Evolutionary conservation across 2,329 filamentous ascomycete genomes (phyloP).

Genomic region (Diaporthe citri): DNA sequence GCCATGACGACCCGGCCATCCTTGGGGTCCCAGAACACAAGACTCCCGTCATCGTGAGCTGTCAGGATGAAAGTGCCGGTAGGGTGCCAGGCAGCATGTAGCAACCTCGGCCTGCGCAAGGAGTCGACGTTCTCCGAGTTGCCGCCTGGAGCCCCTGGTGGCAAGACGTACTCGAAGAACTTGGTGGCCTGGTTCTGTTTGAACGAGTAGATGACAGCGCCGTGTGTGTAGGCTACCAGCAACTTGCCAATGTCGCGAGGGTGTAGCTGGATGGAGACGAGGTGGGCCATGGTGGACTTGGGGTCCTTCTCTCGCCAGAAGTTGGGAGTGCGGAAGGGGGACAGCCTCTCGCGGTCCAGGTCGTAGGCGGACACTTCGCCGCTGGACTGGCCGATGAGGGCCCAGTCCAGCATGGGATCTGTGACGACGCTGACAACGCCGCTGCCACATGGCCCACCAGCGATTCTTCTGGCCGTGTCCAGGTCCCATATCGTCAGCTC

Average conservation of each 20-base stretch:
- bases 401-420: slow-evolving; percentile 94
- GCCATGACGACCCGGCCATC: slow-evolving; percentile 88
- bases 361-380: slow-evolving; percentile 95
- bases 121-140: slow-evolving; percentile 73
- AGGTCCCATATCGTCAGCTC: slow-evolving; percentile 89
- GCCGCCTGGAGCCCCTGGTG: slow-evolving; percentile 86
- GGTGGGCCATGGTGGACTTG: slow-evolving; percentile 67
- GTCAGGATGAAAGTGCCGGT: slow-evolving; percentile 91
- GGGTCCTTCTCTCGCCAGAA: slow-evolving; percentile 84
- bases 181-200: slow-evolving; percentile 86
- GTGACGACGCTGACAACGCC: slow-evolving; percentile 80
- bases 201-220: slow-evolving; percentile 92
- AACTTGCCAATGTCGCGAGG: slow-evolving; percentile 93
- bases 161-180: slow-evolving; percentile 87
- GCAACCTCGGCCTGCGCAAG: slow-evolving; percentile 78
- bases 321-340: slow-evolving; percentile 86
- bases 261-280: slow-evolving; percentile 87
- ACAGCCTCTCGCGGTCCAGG: slow-evolving; percentile 81
- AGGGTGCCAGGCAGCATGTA: slow-evolving; percentile 92
- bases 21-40: slow-evolving; percentile 95
- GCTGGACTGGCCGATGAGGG: slow-evolving; percentile 83
- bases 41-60: slow-evolving; percentile 88
- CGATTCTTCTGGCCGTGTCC: slow-evolving; percentile 74
- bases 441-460: slow-evolving; percentile 81
- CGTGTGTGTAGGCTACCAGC: slow-evolving; percentile 89